Percentiles rank a stretch among this genome's conserved stretches.
Conservation (phyloP, 2,329 filamentous ascomycete genomes). For the Nigrospora sphaerica region DNA sequence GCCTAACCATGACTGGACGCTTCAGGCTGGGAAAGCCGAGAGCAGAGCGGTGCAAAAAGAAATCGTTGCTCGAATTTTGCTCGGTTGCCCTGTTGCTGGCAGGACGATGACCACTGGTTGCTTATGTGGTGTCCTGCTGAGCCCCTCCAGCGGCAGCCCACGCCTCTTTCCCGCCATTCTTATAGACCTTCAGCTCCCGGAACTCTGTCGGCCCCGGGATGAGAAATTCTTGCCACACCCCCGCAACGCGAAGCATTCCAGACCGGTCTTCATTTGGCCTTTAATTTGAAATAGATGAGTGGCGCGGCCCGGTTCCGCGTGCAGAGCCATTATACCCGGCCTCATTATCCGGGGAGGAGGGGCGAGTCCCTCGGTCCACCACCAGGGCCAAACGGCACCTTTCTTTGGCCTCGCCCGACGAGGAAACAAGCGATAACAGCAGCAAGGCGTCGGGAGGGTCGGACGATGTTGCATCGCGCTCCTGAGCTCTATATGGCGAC, state of each 20-base stretch:
- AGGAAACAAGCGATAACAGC: no score
- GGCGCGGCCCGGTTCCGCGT: slow-evolving; percentile 11
- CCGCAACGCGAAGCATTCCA: slow-evolving; percentile 7
- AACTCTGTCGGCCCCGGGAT: slow-evolving; percentile 8
- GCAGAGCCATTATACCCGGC: slow-evolving; percentile 20
- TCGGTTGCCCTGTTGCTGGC: no score
- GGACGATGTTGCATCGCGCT: no score
- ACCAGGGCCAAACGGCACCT: slow-evolving; percentile 5
- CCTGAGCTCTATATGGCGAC: no score
- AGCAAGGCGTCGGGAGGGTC: no score
- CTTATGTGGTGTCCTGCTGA: no score
- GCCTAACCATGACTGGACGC: slow-evolving; percentile 14
- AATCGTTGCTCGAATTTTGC: no score
- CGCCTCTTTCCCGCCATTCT: background rate
- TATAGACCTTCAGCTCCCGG: background rate
- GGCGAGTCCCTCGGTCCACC: slow-evolving; percentile 15
- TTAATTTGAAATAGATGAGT: slow-evolving; percentile 22
- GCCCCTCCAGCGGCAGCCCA: no score
- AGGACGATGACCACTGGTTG: no score
- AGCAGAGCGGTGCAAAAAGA: background rate
- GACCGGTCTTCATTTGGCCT: slow-evolving; percentile 14
- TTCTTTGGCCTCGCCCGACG: no score
- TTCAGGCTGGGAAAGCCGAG: background rate
- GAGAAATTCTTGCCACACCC: slow-evolving; percentile 9
- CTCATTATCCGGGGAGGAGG: slow-evolving; percentile 19